phyloP scores from a whole-genome alignment of 2,329 filamentous ascomycete genomes.

The Aspergillus fischeri region DNA sequence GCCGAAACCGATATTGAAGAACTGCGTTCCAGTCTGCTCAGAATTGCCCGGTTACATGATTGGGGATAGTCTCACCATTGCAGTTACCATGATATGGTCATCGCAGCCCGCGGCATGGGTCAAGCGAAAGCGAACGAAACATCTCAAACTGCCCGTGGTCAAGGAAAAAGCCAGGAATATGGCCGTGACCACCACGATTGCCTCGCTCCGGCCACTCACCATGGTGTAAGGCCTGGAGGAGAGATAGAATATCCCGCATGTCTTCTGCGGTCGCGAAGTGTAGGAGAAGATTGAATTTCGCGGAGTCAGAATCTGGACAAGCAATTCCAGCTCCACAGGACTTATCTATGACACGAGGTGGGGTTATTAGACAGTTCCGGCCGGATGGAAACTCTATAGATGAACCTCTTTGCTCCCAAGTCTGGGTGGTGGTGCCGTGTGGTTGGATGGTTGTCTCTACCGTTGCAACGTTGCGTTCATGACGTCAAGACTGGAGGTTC shows the following conservation, averaged over 20 bases:
- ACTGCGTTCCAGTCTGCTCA: not conserved
- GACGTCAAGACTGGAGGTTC: not conserved
- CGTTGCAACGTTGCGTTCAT: not conserved
- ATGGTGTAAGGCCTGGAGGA: not conserved
- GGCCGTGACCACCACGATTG: constrained; percentile 6
- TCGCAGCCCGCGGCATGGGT: constrained; percentile 28
- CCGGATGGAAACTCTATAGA: not conserved
- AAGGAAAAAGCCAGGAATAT: constrained; percentile 19
- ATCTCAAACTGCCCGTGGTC: constrained; percentile 20
- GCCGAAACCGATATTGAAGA: constrained; percentile 22
- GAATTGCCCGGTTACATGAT: too few species aligned
- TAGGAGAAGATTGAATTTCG: not conserved
- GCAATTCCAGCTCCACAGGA: not conserved
- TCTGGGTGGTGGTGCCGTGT: not conserved
- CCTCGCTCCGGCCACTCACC: not conserved
- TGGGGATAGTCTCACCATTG: constrained; percentile 11
- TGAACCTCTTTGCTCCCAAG: not conserved
- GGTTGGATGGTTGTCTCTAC: not conserved
- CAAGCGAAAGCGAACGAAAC: constrained; percentile 24
- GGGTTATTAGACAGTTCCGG: too few species aligned
- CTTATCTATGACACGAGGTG: not conserved
- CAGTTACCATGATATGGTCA: constrained; percentile 24
- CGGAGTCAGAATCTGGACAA: not conserved
- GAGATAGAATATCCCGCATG: not conserved
- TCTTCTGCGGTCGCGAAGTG: not conserved